phyloP scores from a whole-genome alignment of 805 yeast species.

The Yarrowia phangngaensis region DNA sequence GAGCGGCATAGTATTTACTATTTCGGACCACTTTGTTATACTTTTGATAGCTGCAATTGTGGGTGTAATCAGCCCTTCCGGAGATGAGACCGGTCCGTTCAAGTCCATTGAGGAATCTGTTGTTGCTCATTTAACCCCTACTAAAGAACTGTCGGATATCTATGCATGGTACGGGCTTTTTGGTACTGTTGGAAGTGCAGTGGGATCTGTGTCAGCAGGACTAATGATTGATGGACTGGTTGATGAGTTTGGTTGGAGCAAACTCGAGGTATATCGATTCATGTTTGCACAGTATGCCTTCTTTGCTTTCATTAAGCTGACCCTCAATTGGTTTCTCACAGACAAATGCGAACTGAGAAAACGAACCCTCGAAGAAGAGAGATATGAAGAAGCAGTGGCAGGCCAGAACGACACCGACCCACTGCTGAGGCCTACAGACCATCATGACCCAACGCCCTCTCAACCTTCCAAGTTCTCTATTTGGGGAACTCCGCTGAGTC shows the following conservation, averaged over 20 bases:
- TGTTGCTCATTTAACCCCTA: slow-evolving; percentile 47
- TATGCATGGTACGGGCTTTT: slow-evolving; percentile 56
- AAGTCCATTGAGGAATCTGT: slow-evolving; percentile 54
- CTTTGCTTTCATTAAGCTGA: slow-evolving; percentile 50
- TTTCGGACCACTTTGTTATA: slow-evolving; percentile 39
- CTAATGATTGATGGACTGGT: slow-evolving; percentile 34
- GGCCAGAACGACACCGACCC: slow-evolving; percentile 1
- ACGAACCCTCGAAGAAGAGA: background rate
- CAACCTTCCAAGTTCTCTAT: slow-evolving; percentile 2
- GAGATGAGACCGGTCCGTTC: slow-evolving; percentile 58
- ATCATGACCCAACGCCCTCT: slow-evolving; percentile 1
- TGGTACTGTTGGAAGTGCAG: slow-evolving; percentile 48
- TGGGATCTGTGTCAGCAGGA: slow-evolving; percentile 48
- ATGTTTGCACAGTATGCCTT: slow-evolving; percentile 56
- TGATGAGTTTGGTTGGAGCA: slow-evolving; percentile 34
- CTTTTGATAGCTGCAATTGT: slow-evolving; percentile 44
- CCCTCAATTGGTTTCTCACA: slow-evolving; percentile 45
- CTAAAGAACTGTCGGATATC: slow-evolving; percentile 49
- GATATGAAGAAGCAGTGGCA: slow-evolving; percentile 2
- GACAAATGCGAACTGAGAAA: slow-evolving; percentile 43
- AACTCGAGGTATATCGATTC: slow-evolving; percentile 50
- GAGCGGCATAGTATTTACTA: slow-evolving; percentile 45
- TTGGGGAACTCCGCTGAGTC: slow-evolving; percentile 33
- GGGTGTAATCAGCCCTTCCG: slow-evolving; percentile 58
- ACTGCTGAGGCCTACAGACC: background rate